Evolutionary conservation across 2,329 filamentous ascomycete species (phyloP).

Genomic region (Sporothrix variecibatus): DNA sequence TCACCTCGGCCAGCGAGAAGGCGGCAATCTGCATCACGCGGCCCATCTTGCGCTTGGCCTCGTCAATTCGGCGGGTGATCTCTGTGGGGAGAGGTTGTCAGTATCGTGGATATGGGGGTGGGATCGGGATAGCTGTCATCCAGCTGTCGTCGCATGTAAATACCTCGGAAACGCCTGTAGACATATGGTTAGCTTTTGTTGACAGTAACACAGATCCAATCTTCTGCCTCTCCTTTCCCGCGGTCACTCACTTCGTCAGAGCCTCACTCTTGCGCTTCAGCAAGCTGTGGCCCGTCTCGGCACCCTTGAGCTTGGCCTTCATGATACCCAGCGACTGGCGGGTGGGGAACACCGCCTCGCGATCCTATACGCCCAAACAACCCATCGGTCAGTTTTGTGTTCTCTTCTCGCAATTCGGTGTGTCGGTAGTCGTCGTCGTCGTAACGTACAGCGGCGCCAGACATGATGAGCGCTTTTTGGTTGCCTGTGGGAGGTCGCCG

Average conservation of each 20-base stretch:
- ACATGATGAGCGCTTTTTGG: slow-evolving; percentile 34
- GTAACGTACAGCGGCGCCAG: slow-evolving; percentile 32
- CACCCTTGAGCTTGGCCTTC: slow-evolving; percentile 97
- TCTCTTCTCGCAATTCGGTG: background rate
- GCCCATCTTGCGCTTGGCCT: slow-evolving; percentile 99
- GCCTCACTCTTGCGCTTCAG: slow-evolving; percentile 98
- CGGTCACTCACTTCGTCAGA: slow-evolving; percentile 76
- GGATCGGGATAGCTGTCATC: too few relatives aligned
- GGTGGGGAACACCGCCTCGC: slow-evolving; percentile 96
- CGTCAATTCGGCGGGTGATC: slow-evolving; percentile 95
- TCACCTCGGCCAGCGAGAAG: slow-evolving; percentile 95
- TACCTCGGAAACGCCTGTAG: slow-evolving; percentile 83
- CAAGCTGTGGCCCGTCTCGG: slow-evolving; percentile 87
- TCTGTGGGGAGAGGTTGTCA: slow-evolving; percentile 53
- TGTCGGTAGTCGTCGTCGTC: slow-evolving; percentile 22
- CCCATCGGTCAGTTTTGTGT: background rate
- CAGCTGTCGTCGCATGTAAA: slow-evolving; percentile 24
- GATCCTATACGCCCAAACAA: slow-evolving; percentile 59
- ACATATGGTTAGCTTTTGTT: background rate
- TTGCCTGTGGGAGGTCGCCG: background rate
- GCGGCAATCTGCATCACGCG: slow-evolving; percentile 98
- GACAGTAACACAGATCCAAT: too few relatives aligned
- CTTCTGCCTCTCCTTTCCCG: background rate
- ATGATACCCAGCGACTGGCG: slow-evolving; percentile 95
- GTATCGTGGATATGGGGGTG: background rate